Percentiles rank a stretch among this genome's conserved stretches.
phyloP scores from a whole-genome alignment of 495 filamentous ascomycete species.

The Oidiodendron maius region DNA sequence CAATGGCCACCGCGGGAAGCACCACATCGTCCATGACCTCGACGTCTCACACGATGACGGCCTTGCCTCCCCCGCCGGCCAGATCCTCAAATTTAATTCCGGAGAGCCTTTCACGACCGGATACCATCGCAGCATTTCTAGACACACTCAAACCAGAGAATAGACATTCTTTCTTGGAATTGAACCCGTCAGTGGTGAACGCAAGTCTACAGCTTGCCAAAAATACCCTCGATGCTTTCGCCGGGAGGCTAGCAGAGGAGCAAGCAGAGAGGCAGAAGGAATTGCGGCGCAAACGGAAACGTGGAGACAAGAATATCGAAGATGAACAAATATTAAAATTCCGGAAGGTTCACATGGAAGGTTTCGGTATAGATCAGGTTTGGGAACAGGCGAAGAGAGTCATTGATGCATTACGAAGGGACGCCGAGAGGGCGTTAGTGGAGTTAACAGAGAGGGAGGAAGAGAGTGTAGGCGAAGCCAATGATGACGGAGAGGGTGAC shows the following conservation, averaged over 20 bases:
- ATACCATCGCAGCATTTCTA: constrained; percentile 8
- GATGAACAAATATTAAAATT: constrained; percentile 53
- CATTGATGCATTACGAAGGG: constrained; percentile 48
- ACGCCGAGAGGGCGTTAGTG: constrained; percentile 43
- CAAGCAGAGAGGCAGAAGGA: constrained; percentile 53
- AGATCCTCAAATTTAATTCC: background rate
- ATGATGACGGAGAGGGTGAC: constrained; percentile 12
- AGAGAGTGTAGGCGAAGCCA: constrained; percentile 9
- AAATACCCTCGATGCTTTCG: constrained; percentile 68
- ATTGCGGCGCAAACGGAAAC: constrained; percentile 61
- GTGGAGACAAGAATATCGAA: constrained; percentile 24
- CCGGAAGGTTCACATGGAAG: constrained; percentile 75
- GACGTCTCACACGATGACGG: constrained; percentile 48
- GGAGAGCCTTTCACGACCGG: constrained; percentile 9
- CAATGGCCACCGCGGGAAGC: constrained; percentile 42
- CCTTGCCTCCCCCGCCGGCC: constrained; percentile 11
- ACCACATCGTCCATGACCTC: constrained; percentile 48
- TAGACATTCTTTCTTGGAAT: constrained; percentile 64
- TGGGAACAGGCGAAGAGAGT: constrained; percentile 91
- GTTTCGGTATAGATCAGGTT: constrained; percentile 82
- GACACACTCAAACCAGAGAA: constrained; percentile 32
- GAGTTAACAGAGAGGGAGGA: constrained; percentile 28
- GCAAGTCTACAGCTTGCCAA: constrained; percentile 67
- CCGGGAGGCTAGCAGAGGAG: constrained; percentile 57
- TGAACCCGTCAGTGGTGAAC: constrained; percentile 53